phyloP scores from a whole-genome alignment of 768 basidiomycete species.

The Nidularia sp. region DNA sequence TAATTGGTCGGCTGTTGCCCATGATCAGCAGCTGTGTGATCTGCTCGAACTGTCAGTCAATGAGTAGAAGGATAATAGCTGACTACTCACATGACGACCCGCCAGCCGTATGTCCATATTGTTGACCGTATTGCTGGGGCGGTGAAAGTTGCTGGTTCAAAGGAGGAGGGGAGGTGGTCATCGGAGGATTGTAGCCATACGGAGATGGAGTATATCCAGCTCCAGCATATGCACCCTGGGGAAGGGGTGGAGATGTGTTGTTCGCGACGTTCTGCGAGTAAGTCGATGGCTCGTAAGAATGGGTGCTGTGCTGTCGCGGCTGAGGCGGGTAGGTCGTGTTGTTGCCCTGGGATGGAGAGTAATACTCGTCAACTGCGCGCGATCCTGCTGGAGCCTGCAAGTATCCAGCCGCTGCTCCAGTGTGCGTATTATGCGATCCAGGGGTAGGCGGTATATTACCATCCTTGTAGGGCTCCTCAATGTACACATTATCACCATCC shows the following conservation, averaged over 20 bases:
- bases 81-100: conserved; percentile 49
- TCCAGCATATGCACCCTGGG: too few relatives aligned
- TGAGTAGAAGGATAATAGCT: not conserved
- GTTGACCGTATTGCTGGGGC: conserved; percentile 24
- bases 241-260: conserved; percentile 11
- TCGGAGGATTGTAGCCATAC: conserved; percentile 20
- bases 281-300: conserved; percentile 34
- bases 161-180: conserved; percentile 22
- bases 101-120: conserved; percentile 52
- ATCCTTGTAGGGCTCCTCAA: conserved; percentile 41
- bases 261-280: conserved; percentile 13
- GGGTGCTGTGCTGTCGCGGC: conserved; percentile 29
- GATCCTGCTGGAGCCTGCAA: conserved; percentile 59
- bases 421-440: conserved; percentile 22
- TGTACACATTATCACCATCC: conserved; percentile 52
- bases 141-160: conserved; percentile 29
- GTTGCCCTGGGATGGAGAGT: conserved; percentile 32
- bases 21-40: conserved; percentile 50
- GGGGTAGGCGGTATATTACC: conserved; percentile 14
- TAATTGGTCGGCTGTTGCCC: conserved; percentile 44
- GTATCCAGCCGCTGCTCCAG: conserved; percentile 54
- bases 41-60: conserved; percentile 23
- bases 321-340: conserved; percentile 39
- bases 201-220: conserved; percentile 17
- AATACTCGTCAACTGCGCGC: conserved; percentile 75